Evolutionary conservation across 73 alveolate genomes (phyloP), one percentile per base, ranked within the genome.

Genomic region (Halteria grandinella): DNA sequence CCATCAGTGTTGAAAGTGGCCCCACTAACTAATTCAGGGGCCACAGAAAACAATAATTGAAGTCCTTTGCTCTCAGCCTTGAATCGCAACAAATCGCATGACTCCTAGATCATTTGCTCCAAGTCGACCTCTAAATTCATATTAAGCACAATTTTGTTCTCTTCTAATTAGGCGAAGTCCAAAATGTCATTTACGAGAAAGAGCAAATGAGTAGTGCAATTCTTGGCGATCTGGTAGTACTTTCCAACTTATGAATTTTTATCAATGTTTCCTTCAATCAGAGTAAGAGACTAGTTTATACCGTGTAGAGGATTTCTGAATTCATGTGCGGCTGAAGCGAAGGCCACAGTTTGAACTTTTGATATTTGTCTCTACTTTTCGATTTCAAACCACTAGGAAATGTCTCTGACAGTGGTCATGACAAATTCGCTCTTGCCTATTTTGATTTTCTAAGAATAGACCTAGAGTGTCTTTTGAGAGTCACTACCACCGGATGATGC

Each of bases 301-400:
- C 75, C 81, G 54, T 66, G 54, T 4, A 81, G 48, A 15, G 91
- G 91, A 23, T 40, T 81, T 58, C 91, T 52, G 40, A 81, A 52
- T 55, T 81, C 91, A 76, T 81, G 91, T 1, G 91, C 70, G 25
- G 78, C 58, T 1, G 91, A 75, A 25, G 90, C 85, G 29, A 79
- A 73, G 8, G 78, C 78, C 41, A 29, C 14, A 5, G 78, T 62
- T 37, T 41, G 32, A 12, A 36, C 6, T 18, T 10, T 18, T 37
- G 78, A 39, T 1, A 62, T 6, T 39, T 62, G 32, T 24, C 41
- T 62, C 41, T 62, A 10, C 25, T 62, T 62, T 39, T 62, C 62
- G 36, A 62, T 18, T 24, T 62, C 78, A 7, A 58, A 5, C 75
- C 75, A 58, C 5, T 58, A 6, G 8, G 51, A 29, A 51, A 58